These are phyloP conservation scores for Passalora sequoiae DNA, from an alignment of 2,329 filamentous ascomycete genomes.

Conservation along the genomic window DNA sequence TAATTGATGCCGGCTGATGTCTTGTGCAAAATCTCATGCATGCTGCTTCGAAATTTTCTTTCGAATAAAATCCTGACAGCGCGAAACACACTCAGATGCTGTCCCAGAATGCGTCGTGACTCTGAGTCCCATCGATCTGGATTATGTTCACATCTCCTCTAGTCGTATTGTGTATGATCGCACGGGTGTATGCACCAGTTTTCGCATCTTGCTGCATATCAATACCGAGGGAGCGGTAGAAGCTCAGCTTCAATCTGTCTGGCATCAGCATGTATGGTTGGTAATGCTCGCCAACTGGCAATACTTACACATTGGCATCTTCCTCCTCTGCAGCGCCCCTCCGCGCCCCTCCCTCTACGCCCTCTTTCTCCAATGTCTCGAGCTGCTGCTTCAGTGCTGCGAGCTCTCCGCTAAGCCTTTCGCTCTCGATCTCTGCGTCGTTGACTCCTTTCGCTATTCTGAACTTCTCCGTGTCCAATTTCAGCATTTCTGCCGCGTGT, in stretches of 20 bases:
- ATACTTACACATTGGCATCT: constrained; percentile 46
- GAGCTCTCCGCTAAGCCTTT: constrained; percentile 75
- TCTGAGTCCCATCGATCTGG: constrained; percentile 83
- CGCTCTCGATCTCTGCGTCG: constrained; percentile 90
- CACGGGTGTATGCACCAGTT: constrained; percentile 77
- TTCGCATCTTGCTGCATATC: constrained; percentile 72
- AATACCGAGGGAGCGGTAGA: constrained; percentile 86
- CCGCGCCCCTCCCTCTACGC: constrained; percentile 65
- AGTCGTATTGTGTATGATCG: constrained; percentile 75
- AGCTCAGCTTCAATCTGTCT: constrained; percentile 68
- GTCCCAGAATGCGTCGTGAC: constrained; percentile 89
- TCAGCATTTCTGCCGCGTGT: constrained; percentile 78
- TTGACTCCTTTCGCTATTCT: constrained; percentile 84
- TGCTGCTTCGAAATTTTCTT: too few species aligned
- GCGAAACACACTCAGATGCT: too few species aligned
- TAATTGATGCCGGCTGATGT: too few species aligned
- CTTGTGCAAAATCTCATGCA: too few species aligned
- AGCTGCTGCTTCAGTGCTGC: constrained; percentile 69
- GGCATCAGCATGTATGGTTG: too few species aligned
- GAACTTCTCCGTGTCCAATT: constrained; percentile 90
- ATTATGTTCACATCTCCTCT: constrained; percentile 93
- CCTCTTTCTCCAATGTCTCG: constrained; percentile 79
- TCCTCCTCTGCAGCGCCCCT: constrained; percentile 39
- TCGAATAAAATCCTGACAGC: too few species aligned
- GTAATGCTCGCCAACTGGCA: too few species aligned